These are phyloP conservation scores for Fusarium acutatum DNA, from an alignment of 2,329 filamentous ascomycete species.

Conservation along the genomic window DNA sequence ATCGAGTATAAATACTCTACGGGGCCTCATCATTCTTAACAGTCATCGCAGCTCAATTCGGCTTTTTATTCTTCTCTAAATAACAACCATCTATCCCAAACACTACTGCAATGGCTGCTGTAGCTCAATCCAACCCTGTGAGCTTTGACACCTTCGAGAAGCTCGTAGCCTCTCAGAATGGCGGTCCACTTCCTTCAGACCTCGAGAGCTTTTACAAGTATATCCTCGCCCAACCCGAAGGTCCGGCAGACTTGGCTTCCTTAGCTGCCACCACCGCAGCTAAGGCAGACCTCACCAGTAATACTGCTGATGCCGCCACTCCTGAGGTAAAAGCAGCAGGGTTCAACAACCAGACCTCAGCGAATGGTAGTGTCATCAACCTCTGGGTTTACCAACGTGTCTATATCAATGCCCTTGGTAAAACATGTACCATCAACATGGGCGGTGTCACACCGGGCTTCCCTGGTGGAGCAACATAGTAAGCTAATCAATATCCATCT, in stretches of 20 bases:
- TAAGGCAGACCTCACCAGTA: neutral
- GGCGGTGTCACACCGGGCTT: neutral
- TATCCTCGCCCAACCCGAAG: neutral
- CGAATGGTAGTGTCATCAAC: neutral
- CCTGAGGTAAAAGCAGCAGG: neutral
- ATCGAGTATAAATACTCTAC: neutral
- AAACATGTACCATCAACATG: neutral
- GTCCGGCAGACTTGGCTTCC: neutral
- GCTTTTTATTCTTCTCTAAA: no score
- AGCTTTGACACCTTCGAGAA: neutral
- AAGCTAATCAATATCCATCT: neutral
- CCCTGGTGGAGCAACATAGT: neutral
- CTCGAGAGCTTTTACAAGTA: neutral
- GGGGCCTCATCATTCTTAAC: accelerated
- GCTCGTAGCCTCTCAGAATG: neutral
- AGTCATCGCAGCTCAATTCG: neutral
- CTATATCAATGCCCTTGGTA: neutral
- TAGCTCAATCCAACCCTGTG: neutral
- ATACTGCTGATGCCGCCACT: accelerated
- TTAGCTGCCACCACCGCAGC: neutral
- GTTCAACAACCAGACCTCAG: neutral
- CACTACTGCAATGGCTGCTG: neutral
- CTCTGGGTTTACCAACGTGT: neutral
- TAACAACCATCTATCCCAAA: neutral
- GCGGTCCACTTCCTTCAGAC: neutral